Base-by-base conservation (phyloP, 495 filamentous ascomycete genomes). In the Pyrenopolyporus hunteri region DNA sequence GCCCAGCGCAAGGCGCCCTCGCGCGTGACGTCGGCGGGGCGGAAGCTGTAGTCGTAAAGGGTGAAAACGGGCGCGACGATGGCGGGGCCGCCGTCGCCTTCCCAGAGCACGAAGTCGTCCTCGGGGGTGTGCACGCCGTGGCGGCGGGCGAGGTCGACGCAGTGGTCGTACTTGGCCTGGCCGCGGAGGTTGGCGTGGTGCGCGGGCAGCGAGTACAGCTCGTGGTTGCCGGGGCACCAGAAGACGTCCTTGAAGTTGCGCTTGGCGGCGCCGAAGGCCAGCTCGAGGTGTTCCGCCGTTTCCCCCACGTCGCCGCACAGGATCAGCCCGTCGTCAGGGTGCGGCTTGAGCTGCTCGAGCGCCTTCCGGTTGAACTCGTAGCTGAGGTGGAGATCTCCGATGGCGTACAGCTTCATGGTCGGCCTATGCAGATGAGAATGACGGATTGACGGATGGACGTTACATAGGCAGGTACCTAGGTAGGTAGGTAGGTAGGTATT, bases 1-100 rank as follows among this genome's bases (percentile, higher is more conserved):
- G 71, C 71, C 71, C 71, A 73, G 25, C 54, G 46, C 20, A 73
- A 50, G 3, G 71, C 71, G 35, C 16, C 23, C 42, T 59, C 66
- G 53, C 71, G 64, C 4, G 46, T 44, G 13, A 73, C 62, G 13
- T 70, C 37, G 3, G 36, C 54, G 0, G 71, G 71, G 4, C 71
- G 69, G 59, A 73, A 73, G 42, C 69, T 71, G 59, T 73, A 73
- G 51, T 73, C 71, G 56, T 73, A 73, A 10, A 73, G 64, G n/a
- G 71, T 73, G 52, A 73, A 73, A 10, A 70, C 44, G 32, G 66
- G 71, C 5, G 66, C 67, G 45, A 73, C 28, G 26, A 73, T 16
- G 3, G 32, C 67, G 7, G 66, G 59, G 8, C 65, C 63, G 46
- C 66, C 70, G 9, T 67, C 63, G 22, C 60, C 64, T 1, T 65